Base-by-base conservation (phyloP, 345 rosid species). In the Populus pruinosa region DNA sequence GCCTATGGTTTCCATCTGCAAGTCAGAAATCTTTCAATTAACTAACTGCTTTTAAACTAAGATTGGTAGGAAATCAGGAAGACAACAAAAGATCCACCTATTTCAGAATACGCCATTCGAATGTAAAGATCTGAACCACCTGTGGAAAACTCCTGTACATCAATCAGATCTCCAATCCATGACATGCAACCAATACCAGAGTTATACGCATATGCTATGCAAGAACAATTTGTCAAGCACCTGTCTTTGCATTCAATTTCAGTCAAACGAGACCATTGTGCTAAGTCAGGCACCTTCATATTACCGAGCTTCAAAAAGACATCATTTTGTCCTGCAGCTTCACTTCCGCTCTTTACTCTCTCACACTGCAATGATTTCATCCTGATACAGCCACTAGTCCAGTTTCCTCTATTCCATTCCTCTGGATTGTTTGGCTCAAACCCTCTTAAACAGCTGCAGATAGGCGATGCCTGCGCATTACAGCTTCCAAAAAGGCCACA, bases 401-500 rank as follows among this genome's bases (percentile, higher is more conserved):
- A 90, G 11, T 82, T 85, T 43, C 88, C 71, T 18, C 3, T 47
- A 0, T 6, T 64, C 93, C 92, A 90, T 70, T 86, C 90, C 35
- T 74, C 78, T 20, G 2, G 4, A 21, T 77, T 81, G 27, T 70
- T 86, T 0, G 97, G 93, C 20, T 65, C 76, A 79, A 85, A 90
- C 39, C 97, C 91, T 80, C 43, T 79, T 39, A 88, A 43, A 61
- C 94, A 92, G 53, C 81, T 85, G 73, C 97, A 92, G 53, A 83
- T 84, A 8, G 86, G 84, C n/a, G 77, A 59, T 7, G 55, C 74
- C 27, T 39, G 10, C 1, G 74, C 0, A 16, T 78, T 20, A 43
- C 94, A 90, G 18, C 17, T 80, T 2, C 88, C 94, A 62, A 73
- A 88, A 39, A 63, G 61, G 49, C 93, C 94, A 75, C 97, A 89